Evolutionary conservation across 1,139 yeast species (phyloP).

Genomic region (Scheffersomyces quercinus): DNA sequence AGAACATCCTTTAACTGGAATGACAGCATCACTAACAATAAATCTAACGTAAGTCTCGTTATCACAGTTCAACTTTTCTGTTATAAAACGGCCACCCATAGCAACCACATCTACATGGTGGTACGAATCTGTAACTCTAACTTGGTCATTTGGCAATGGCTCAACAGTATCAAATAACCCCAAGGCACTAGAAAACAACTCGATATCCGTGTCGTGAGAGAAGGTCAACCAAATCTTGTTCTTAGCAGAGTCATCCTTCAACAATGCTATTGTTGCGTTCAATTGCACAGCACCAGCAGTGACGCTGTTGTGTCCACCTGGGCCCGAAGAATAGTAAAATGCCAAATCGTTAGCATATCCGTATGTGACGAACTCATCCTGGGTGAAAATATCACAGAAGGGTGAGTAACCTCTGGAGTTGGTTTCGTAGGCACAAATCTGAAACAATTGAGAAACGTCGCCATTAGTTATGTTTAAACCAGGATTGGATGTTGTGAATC

Average conservation of each 20-base stretch:
- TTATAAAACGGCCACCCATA: slow-evolving; percentile 54
- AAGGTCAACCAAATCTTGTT: slow-evolving; percentile 48
- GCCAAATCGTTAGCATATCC: slow-evolving; percentile 45
- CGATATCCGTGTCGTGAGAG: slow-evolving; percentile 61
- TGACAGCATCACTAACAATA: slow-evolving; percentile 56
- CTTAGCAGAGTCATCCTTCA: slow-evolving; percentile 25
- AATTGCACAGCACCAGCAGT: slow-evolving; percentile 32
- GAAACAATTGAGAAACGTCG: slow-evolving; percentile 42
- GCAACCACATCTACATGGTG: slow-evolving; percentile 51
- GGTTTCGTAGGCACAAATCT: slow-evolving; percentile 50
- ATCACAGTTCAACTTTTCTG: slow-evolving; percentile 48
- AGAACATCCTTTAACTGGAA: slow-evolving; percentile 52
- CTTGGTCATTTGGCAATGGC: slow-evolving; percentile 29
- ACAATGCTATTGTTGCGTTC: slow-evolving; percentile 31
- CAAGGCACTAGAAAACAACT: slow-evolving; percentile 49
- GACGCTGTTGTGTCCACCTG: slow-evolving; percentile 22
- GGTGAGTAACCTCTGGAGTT: slow-evolving; percentile 49
- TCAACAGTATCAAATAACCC: slow-evolving; percentile 45
- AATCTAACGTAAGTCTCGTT: slow-evolving; percentile 46
- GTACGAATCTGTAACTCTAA: slow-evolving; percentile 43
- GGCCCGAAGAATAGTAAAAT: slow-evolving; percentile 32
- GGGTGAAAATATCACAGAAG: slow-evolving; percentile 49
- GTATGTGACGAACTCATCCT: slow-evolving; percentile 49
- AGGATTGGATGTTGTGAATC: slow-evolving; percentile 43
- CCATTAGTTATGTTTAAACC: slow-evolving; percentile 35